These are phyloP conservation scores for Colletotrichum lupini DNA, from an alignment of 2,329 filamentous ascomycete species.

Conservation along the genomic window DNA sequence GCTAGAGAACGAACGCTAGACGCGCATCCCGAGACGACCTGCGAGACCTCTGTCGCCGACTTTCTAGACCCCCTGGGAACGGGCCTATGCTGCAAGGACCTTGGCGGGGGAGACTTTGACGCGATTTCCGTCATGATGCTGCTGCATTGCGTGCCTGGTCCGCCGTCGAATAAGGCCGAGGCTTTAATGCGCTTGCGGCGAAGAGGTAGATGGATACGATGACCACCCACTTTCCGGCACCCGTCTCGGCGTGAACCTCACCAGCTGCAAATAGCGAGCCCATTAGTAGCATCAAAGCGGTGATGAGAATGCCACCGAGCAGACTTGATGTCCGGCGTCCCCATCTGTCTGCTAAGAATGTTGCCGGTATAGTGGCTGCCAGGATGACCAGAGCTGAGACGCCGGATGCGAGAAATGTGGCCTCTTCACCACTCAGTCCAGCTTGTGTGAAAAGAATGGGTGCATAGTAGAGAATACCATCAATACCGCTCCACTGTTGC, in stretches of 20 bases:
- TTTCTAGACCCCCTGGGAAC: neutral
- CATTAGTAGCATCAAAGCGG: constrained; percentile 63
- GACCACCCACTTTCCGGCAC: constrained; percentile 59
- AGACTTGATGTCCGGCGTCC: constrained; percentile 65
- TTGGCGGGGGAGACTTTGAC: constrained; percentile 8
- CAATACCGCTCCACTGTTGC: constrained; percentile 70
- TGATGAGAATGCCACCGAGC: constrained; percentile 61
- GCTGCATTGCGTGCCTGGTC: constrained; percentile 42
- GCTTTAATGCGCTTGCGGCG: constrained; percentile 36
- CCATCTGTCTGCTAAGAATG: constrained; percentile 66
- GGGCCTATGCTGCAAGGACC: neutral
- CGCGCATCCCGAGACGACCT: constrained; percentile 5
- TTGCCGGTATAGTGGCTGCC: constrained; percentile 62
- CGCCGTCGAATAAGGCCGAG: constrained; percentile 36
- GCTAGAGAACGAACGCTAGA: constrained; percentile 10
- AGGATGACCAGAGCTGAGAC: constrained; percentile 69
- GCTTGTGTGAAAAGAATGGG: constrained; percentile 70
- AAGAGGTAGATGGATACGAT: constrained; percentile 63
- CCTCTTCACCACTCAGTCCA: constrained; percentile 62
- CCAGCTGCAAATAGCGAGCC: constrained; percentile 60
- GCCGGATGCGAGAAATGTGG: constrained; percentile 68
- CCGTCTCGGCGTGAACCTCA: constrained; percentile 47
- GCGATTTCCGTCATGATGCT: constrained; percentile 29
- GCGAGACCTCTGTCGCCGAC: constrained; percentile 17
- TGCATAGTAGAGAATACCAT: constrained; percentile 71